Percentiles rank a stretch among this genome's conserved stretches.
phyloP scores from a whole-genome alignment of 2,329 filamentous ascomycete genomes.

The Didymella lethalis region DNA sequence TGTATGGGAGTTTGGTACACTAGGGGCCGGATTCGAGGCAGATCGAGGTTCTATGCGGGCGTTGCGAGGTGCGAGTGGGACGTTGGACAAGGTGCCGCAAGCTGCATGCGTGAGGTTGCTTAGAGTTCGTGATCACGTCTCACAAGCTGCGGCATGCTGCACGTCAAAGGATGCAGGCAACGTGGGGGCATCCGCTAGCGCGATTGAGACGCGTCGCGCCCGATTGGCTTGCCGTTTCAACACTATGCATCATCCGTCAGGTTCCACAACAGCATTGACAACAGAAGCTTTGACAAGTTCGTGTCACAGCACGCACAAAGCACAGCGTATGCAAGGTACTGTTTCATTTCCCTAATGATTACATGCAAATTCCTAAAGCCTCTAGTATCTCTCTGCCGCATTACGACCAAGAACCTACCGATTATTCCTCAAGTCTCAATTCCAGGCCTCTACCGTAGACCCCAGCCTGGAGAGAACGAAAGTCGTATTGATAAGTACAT shows the following conservation, averaged over 20 bases:
- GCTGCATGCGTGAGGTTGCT: conserved; percentile 6
- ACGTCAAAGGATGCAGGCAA: conserved; percentile 9
- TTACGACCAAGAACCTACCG: conserved; percentile 38
- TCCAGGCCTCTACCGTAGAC: conserved; percentile 26
- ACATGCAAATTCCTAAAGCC: conserved; percentile 35
- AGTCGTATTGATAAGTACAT: conserved; percentile 25
- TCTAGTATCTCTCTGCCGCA: conserved; percentile 34
- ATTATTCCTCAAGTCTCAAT: conserved; percentile 33
- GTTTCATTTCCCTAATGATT: conserved; percentile 36
- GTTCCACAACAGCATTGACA: conserved; percentile 15
- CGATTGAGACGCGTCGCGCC: conserved; percentile 15
- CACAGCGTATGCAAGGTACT: conserved; percentile 24
- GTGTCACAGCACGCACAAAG: conserved; percentile 3
- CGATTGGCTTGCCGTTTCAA: conserved; percentile 15
- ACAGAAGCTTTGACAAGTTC: conserved; percentile 3
- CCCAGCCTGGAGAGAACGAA: conserved; percentile 41
- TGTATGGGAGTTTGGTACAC: conserved; percentile 1
- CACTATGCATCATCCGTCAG: conserved; percentile 8
- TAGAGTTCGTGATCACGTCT: conserved; percentile 12
- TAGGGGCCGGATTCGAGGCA: neutral
- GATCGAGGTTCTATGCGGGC: neutral
- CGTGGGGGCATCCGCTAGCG: conserved; percentile 20
- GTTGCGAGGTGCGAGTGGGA: neutral
- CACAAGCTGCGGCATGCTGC: conserved; percentile 15
- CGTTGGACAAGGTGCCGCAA: neutral